These are phyloP conservation scores for Annulohypoxylon truncatum DNA, from an alignment of 2,329 filamentous ascomycete species.

Conservation along the genomic window DNA sequence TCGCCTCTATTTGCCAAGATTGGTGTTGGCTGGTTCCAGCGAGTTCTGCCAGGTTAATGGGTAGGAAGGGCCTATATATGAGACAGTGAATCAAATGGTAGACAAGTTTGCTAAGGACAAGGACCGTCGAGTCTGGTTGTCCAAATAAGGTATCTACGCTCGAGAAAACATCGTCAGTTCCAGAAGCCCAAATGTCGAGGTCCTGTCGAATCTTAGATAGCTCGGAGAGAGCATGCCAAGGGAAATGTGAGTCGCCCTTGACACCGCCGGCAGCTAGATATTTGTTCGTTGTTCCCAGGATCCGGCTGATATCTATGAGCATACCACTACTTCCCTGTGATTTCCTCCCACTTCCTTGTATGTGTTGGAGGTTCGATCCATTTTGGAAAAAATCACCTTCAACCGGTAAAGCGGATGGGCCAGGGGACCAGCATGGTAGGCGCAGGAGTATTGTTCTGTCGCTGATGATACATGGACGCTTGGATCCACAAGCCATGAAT, in stretches of 20 bases:
- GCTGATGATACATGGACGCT: conserved; percentile 80
- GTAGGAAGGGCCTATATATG: conserved; percentile 87
- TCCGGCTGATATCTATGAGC: conserved; percentile 85
- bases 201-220: conserved; percentile 88
- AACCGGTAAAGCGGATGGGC: conserved; percentile 68
- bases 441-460: conserved; percentile 81
- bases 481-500: conserved; percentile 85
- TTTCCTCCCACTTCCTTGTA: conserved; percentile 75
- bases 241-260: conserved; percentile 90
- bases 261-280: conserved; percentile 88
- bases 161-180: conserved; percentile 82
- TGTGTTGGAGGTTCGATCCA: conserved; percentile 80
- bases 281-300: conserved; percentile 83
- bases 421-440: conserved; percentile 78
- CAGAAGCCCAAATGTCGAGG: conserved; percentile 85
- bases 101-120: conserved; percentile 86
- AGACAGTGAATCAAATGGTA: conserved; percentile 90
- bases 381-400: conserved; percentile 86
- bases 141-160: conserved; percentile 80
- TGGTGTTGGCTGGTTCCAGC: conserved; percentile 85
- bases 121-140: conserved; percentile 79
- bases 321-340: conserved; percentile 81
- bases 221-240: conserved; percentile 88
- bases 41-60: conserved; percentile 84
- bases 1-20: conserved; percentile 92